A percentile compares a stretch with the other conserved stretches of the same genome.
phyloP scores from a whole-genome alignment of 148 eudicot species.

The Amaranthus palmeri region DNA sequence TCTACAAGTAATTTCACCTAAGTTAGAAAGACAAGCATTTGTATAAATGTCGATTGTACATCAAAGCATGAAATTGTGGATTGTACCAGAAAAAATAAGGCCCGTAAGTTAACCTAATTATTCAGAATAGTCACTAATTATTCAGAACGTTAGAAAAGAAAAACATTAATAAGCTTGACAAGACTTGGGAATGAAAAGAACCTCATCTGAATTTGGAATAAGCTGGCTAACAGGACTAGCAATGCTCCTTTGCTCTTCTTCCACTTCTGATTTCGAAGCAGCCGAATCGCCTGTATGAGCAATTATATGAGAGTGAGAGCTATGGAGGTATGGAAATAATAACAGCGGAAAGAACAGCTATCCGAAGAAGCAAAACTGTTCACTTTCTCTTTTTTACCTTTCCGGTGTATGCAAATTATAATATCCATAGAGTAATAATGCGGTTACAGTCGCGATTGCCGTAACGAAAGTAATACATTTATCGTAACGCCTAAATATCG shows the following conservation, averaged over 20 bases:
- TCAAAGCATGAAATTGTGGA: not conserved
- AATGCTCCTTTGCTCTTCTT: constrained; percentile 28
- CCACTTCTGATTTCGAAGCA: constrained; percentile 24
- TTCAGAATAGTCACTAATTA: too few relatives aligned
- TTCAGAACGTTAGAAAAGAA: not conserved
- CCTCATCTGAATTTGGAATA: constrained; percentile 56
- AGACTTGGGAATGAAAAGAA: constrained; percentile 16
- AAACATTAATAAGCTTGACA: not conserved
- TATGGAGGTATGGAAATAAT: not conserved
- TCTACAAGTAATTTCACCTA: constrained; percentile 81
- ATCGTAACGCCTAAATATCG: too few relatives aligned
- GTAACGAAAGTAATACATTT: too few relatives aligned
- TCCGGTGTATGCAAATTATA: not conserved
- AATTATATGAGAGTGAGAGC: constrained; percentile 9
- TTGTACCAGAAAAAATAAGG: not conserved
- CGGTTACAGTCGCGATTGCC: too few relatives aligned
- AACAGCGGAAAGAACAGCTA: not conserved
- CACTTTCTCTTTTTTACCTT: not conserved
- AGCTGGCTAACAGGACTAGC: constrained; percentile 41
- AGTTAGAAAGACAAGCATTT: constrained; percentile 15
- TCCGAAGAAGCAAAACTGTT: not conserved
- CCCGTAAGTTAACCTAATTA: not conserved
- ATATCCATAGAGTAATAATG: too few relatives aligned
- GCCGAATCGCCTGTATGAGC: constrained; percentile 19
- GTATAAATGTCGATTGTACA: not conserved